Percentiles rank a stretch among this genome's conserved stretches.
Conservation (phyloP, 202 grass and related monocot species). For the Eragrostis tef region DNA sequence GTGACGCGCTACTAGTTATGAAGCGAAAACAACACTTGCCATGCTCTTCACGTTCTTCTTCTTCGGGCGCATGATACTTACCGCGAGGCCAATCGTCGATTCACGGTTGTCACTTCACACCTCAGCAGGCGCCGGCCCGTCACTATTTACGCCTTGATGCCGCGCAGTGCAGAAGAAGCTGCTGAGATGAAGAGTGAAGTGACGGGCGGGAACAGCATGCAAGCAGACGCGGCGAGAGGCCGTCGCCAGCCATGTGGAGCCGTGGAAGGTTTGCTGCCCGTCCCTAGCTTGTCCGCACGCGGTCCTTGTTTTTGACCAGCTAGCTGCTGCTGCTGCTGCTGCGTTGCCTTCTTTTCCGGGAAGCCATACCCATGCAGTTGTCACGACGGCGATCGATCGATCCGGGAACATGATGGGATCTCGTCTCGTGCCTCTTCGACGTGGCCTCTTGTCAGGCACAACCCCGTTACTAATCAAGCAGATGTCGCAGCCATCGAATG, state of each 20-base stretch:
- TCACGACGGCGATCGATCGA: constrained; percentile 23
- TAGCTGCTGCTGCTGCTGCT: neutral
- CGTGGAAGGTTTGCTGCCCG: neutral
- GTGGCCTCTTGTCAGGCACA: constrained; percentile 1
- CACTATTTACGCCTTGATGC: neutral
- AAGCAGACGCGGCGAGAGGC: constrained; percentile 11
- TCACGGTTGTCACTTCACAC: neutral
- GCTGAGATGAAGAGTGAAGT: too few relatives aligned
- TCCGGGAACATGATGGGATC: neutral
- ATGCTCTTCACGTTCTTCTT: constrained; percentile 17
- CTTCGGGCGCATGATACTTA: neutral
- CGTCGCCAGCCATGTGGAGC: constrained; percentile 4
- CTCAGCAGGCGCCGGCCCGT: neutral
- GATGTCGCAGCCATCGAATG: neutral
- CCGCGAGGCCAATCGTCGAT: neutral
- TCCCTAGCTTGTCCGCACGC: neutral
- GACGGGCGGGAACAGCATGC: too few relatives aligned
- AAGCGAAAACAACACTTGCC: constrained; percentile 35
- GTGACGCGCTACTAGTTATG: constrained; percentile 14
- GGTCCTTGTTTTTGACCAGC: constrained; percentile 6
- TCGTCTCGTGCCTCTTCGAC: neutral
- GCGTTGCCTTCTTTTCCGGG: neutral
- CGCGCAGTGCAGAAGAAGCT: too few relatives aligned
- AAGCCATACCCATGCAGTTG: neutral
- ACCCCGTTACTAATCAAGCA: too few relatives aligned